These are phyloP conservation scores for Ascochyta koolunga DNA, from an alignment of 2,329 filamentous ascomycete genomes.

Conservation along the genomic window DNA sequence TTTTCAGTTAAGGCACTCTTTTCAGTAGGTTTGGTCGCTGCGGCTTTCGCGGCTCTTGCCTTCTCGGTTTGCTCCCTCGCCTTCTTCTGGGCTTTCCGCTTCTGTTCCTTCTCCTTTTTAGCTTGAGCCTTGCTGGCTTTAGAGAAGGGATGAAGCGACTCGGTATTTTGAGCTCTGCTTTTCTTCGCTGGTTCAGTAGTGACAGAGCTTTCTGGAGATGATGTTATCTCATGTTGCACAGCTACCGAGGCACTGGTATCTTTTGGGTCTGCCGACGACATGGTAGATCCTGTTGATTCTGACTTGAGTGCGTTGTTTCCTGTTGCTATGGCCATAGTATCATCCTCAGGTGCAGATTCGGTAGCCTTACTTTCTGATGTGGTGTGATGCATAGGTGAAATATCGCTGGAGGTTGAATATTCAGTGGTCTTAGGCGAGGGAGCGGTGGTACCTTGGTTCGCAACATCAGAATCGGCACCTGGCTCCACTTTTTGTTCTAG, in stretches of 20 bases:
- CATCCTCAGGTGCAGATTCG: neutral
- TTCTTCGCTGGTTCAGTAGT: slow-evolving; percentile 23
- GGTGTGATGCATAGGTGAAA: neutral
- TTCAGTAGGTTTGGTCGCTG: slow-evolving; percentile 4
- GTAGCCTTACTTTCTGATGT: neutral
- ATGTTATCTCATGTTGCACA: neutral
- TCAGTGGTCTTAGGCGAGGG: neutral
- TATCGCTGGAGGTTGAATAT: neutral
- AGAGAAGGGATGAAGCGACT: slow-evolving; percentile 39
- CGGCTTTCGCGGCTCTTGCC: slow-evolving; percentile 10
- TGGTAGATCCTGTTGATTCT: neutral
- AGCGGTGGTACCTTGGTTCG: slow-evolving; percentile 8
- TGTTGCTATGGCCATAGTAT: neutral
- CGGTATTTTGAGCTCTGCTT: slow-evolving; percentile 31
- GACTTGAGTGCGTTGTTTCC: neutral
- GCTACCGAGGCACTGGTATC: neutral
- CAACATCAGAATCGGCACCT: neutral
- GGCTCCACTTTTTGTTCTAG: slow-evolving; percentile 1
- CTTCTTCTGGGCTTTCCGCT: slow-evolving; percentile 45
- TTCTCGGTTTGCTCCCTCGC: slow-evolving; percentile 27
- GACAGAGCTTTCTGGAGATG: neutral
- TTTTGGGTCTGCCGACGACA: neutral
- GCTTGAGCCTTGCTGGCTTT: slow-evolving; percentile 35
- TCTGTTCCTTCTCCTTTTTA: slow-evolving; percentile 43
- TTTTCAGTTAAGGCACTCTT: neutral